These are phyloP conservation scores for Sclerotinia minor DNA, from an alignment of 2,329 filamentous ascomycete genomes.

Conservation along the genomic window DNA sequence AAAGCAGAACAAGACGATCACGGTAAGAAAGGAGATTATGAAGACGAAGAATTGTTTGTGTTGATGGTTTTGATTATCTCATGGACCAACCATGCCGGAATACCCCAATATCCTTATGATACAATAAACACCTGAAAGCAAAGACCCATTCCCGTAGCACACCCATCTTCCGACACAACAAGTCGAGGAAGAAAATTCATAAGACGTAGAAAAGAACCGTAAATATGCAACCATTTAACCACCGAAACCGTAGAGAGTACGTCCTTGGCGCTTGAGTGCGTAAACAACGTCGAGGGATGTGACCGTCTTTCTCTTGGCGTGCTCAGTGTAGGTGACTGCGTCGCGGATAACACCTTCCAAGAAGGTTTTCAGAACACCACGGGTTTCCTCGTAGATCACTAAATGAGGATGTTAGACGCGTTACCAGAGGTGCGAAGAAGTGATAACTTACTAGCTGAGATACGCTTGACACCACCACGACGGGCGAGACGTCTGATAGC, in stretches of 20 bases:
- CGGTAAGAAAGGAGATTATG: not conserved
- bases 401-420: conserved; percentile 29
- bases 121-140: conserved; percentile 39
- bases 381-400: conserved; percentile 83
- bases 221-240: conserved; percentile 47
- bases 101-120: conserved; percentile 38
- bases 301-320: conserved; percentile 77
- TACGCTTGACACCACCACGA: conserved; percentile 99
- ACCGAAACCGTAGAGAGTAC: conserved; percentile 68
- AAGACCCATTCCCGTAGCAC: conserved; percentile 36
- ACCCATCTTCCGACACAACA: conserved; percentile 29
- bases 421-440: conserved; percentile 37
- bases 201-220: conserved; percentile 34
- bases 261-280: conserved; percentile 65
- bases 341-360: conserved; percentile 76
- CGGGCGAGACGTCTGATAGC: conserved; percentile 97
- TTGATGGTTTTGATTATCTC: conserved; percentile 32
- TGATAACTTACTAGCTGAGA: conserved; percentile 73
- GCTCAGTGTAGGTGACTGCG: conserved; percentile 51
- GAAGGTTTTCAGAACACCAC: conserved; percentile 81
- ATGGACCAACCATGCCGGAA: conserved; percentile 34
- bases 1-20: not conserved
- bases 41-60: conserved; percentile 12
- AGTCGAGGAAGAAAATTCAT: conserved; percentile 36
- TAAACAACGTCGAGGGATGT: conserved; percentile 67